These are phyloP conservation scores for Penicillium paxilli DNA, from an alignment of 495 filamentous ascomycete genomes.

Conservation along the genomic window DNA sequence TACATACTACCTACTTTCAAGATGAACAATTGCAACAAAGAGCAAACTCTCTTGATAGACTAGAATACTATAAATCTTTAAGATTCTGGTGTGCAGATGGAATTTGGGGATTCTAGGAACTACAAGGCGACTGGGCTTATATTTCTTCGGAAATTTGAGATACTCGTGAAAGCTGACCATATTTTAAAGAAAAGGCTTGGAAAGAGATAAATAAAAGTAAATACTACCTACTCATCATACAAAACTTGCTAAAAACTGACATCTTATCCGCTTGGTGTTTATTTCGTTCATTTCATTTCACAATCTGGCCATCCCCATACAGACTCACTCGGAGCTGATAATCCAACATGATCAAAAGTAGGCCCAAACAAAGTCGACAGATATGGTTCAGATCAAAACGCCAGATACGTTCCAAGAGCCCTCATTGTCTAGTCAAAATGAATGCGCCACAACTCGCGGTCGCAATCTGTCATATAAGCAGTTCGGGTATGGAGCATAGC, in stretches of 20 bases:
- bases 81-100: too few species aligned
- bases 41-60: too few species aligned
- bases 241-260: not conserved
- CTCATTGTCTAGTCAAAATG: conserved; percentile 36
- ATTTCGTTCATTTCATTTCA: not conserved
- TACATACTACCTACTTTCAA: too few species aligned
- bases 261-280: not conserved
- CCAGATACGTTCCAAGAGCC: not conserved
- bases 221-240: not conserved
- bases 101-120: too few species aligned
- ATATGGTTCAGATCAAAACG: not conserved
- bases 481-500: conserved; percentile 53
- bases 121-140: too few species aligned
- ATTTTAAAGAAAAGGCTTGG: too few species aligned
- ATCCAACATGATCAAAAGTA: not conserved
- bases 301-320: not conserved
- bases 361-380: not conserved
- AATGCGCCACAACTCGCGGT: conserved; percentile 54
- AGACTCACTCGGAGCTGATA: not conserved
- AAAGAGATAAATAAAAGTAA: not conserved
- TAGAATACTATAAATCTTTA: too few species aligned
- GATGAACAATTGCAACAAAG: too few species aligned
- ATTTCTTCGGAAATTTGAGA: not conserved
- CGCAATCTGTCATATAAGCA: conserved; percentile 39
- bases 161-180: too few species aligned